Percentiles rank a stretch among this genome's conserved stretches.
Evolutionary conservation across 495 filamentous ascomycete genomes (phyloP).

Genomic region (Bombardia bombarda): DNA sequence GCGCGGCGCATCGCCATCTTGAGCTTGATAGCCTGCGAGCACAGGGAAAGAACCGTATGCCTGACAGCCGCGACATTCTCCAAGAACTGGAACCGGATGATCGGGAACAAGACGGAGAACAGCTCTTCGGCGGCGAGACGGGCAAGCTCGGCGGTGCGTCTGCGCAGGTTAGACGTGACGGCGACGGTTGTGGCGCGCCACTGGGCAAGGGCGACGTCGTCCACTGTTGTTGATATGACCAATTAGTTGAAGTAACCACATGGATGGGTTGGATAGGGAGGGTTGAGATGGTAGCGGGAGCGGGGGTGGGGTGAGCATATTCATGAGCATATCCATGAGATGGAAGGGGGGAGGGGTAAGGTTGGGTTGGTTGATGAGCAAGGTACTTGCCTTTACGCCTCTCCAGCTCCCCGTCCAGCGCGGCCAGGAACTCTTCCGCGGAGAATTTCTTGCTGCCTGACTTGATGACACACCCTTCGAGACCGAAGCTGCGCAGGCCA

Average conservation of each 20-base stretch:
- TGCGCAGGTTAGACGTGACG: not conserved
- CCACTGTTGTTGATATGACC: no score
- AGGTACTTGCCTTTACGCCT: slow-evolving; percentile 1
- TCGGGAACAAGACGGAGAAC: not conserved
- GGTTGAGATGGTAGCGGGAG: not conserved
- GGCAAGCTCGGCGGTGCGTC: not conserved
- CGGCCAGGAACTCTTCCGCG: slow-evolving; percentile 1
- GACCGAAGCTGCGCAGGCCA: slow-evolving; percentile 6
- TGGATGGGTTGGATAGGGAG: no score
- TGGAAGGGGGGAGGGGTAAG: not conserved
- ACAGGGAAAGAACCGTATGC: not conserved
- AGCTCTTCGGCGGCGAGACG: not conserved
- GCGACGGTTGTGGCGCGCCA: no score
- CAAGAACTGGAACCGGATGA: not conserved
- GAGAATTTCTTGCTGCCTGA: not conserved
- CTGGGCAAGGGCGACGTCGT: no score
- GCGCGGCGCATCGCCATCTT: slow-evolving; percentile 7
- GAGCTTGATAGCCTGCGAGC: slow-evolving; percentile 7
- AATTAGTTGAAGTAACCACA: no score
- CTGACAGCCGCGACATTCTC: not conserved
- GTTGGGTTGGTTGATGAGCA: not conserved
- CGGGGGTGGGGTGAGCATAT: not conserved
- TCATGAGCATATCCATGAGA: not conserved
- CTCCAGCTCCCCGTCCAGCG: slow-evolving; percentile 4
- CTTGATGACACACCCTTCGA: slow-evolving; percentile 2